Evolutionary conservation across 805 yeast species (phyloP).

Genomic region (Zygoascus flipseniorum): DNA sequence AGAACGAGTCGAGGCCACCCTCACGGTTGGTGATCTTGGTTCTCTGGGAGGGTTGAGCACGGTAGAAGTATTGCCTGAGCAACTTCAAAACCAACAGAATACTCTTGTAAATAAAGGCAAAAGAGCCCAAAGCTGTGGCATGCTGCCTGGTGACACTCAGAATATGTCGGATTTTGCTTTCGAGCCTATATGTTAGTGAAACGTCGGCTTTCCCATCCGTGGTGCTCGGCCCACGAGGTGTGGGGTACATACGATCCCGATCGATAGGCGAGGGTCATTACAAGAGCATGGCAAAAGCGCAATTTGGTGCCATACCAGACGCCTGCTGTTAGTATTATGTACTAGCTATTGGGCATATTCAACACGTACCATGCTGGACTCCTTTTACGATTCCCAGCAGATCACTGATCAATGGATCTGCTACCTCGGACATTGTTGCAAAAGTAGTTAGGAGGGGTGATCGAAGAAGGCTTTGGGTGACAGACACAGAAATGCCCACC

Average conservation of each 20-base stretch:
- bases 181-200: slow-evolving; percentile 18
- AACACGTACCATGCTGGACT: slow-evolving; percentile 18
- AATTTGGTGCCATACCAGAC: slow-evolving; percentile 54
- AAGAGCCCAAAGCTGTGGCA: slow-evolving; percentile 46
- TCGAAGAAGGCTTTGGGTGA: background rate
- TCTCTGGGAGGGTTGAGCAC: slow-evolving; percentile 6
- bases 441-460: background rate
- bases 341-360: background rate
- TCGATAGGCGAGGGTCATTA: slow-evolving; percentile 48
- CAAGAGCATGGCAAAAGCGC: slow-evolving; percentile 56
- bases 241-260: slow-evolving; percentile 35
- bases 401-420: slow-evolving; percentile 31
- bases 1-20: slow-evolving; percentile 19
- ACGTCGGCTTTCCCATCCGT: background rate
- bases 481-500: too few species aligned
- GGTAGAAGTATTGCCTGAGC: slow-evolving; percentile 3
- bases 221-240: background rate
- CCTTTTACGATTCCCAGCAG: slow-evolving; percentile 33
- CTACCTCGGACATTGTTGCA: slow-evolving; percentile 10
- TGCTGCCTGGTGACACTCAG: slow-evolving; percentile 47
- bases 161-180: slow-evolving; percentile 39
- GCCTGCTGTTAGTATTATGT: slow-evolving; percentile 19
- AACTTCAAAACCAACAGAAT: slow-evolving; percentile 22
- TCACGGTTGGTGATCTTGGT: slow-evolving; percentile 11
- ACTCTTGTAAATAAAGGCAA: slow-evolving; percentile 46